Evolutionary conservation across 208 protist species (phyloP), one percentile per base, ranked within the genome.

Genomic region (Balamuthia mandrillaris): DNA sequence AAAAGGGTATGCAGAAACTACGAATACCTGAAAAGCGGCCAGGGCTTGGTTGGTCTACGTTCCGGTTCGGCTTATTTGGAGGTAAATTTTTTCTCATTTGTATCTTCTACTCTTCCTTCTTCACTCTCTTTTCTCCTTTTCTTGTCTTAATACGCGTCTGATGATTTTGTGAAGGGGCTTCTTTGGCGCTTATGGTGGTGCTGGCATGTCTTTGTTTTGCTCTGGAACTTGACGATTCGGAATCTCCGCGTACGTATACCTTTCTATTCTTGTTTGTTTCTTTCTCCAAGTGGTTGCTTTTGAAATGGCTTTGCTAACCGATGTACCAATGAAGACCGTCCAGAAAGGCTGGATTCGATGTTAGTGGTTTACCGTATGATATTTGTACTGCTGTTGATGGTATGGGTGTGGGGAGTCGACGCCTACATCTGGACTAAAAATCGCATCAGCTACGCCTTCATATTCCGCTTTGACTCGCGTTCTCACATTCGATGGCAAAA

Each of bases 371-470:
- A 41, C 6, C 56, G 87, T 42, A 70, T 86, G 16, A 31, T 86
- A 21, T 79, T 70, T 1, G 21, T 90, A 18, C 7, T 49, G 7
- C 33, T 90, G 6, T 24, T 89, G 1, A 78, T 88, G 65, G 37
- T 52, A 3, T 42, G 85, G 4, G 45, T 88, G 39, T 81, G 85
- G 74, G 87, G 79, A 18, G 7, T 90, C 1, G 75, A 90, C 75
- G 29, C 87, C 9, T 82, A 70, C 24, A 87, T 91, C 33, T 91
- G 89, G 89, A 89, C 75, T 1, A 84, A 88, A n/a, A 33, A 39
- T 5, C 63, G 81, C 27, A 85, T 91, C 60, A 88, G 90, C 54
- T 91, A 91, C 21, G 63, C 60, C 12, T 88, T 91, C 29, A 91
- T 91, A 33, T 91, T 91, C 33, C 45, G 89, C 24, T 31, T 84